Base-by-base conservation (phyloP, 2,329 filamentous ascomycete genomes). In the Cytospora chrysosperma region DNA sequence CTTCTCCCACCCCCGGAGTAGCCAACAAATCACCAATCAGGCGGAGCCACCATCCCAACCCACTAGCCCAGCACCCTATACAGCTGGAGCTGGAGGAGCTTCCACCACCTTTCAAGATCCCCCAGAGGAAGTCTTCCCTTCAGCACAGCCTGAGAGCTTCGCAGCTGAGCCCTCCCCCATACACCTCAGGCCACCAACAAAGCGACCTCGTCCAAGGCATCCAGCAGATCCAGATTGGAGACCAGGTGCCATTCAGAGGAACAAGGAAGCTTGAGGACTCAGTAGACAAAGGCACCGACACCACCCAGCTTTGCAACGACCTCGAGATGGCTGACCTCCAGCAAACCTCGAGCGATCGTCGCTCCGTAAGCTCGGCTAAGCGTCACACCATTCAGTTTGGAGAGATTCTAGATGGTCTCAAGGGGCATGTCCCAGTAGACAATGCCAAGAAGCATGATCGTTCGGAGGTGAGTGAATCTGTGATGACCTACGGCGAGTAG, bases 11-110 rank as follows among this genome's bases (percentile, higher is more conserved):
- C 43, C 15, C 34, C 15, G 51, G 13, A 28, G 37, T 34, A 37
- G n/a, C 21, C 55, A 53, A 27, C 43, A 12, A 49, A n/a, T 28
- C 40, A 17, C n/a, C 56, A 32, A 24, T 7, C 30, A n/a, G n/a
- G 28, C 21, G 21, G 12, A 21, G 37, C 13, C 43, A 62, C 8
- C 64, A 65, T 21, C 57, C 61, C 28, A 64, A 65, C 21, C 64
- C 64, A 17, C 61, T 65, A 12, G 50, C 52, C 26, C 61, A 63
- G 49, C 64, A 65, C 61, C 64, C 64, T 1, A 40, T 65, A 15
- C 5, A 50, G 19, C 24, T 60, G 28, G 60, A 50, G 19, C 24
- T 60, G 28, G 60, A 54, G n/a, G 15, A 26, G 37, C 43, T 13
- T 24, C 34, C 19, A 34, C 21, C 21, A 21, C 43, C 43, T 24